Evolutionary conservation across 2,329 filamentous ascomycete species (phyloP), one percentile per base, ranked within the genome.

Genomic region (Aspergillus candidus): DNA sequence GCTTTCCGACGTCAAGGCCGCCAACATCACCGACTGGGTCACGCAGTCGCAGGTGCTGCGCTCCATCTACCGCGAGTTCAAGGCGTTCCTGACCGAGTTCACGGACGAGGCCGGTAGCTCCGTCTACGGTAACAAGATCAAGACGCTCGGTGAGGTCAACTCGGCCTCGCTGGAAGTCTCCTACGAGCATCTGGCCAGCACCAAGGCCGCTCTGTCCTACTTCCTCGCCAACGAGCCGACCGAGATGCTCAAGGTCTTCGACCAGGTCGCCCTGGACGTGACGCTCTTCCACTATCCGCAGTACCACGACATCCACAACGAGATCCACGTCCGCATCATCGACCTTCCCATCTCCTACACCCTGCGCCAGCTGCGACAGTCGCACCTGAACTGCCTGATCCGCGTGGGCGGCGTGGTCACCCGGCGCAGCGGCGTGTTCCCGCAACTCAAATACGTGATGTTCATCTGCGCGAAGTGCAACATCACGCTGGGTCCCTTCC

Each of bases 361-460:
- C 2, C 80, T 98, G 38, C 88, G 93, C 39, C 90, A 98, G 66
- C 78, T 98, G 35, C 88, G 93, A 48, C 93, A 98, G 69, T 88
- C 85, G 4, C 94, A 98, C 62, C 78, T 98, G 47, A 98, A 98
- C 75, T 95, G 90, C 59, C 76, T 98, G 35, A 87, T 98, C 32
- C 84, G 91, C 41, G 93, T 98, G 43, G 90, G 86, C 56, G 93
- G 93, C 54, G 93, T 98, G 4, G 93, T 98, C 22, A 98, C 93
- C 30, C 83, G 93, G 51, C 82, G 93, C 54, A 94, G 84, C 18
- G 93, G 93, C 44, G 94, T 98, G 38, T 98, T 98, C 66, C 93
- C 93, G 3, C 93, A 98, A 71, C 75, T 98, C 49, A 97, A 97
- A 68, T 96, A 97, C 67, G 88, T 98, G 71, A 95, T 96, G 71